Evolutionary conservation across 495 filamentous ascomycete genomes (phyloP), one percentile per base, ranked within the genome.

Genomic region (Lindgomyces ingoldianus): DNA sequence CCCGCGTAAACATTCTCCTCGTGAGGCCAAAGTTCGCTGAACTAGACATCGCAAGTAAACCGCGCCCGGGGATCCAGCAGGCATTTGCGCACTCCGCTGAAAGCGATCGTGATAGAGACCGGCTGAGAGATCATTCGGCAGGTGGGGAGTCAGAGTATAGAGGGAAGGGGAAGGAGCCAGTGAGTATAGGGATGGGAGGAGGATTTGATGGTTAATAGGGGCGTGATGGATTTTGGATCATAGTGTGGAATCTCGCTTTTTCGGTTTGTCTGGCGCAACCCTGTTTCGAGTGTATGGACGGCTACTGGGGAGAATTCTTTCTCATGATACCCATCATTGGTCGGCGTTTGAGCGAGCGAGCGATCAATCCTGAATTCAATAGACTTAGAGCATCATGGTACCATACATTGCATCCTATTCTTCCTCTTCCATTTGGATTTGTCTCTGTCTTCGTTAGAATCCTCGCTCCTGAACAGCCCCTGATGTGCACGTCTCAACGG

Each of bases 1-100:
- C 93, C 19, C 83, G 91, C 73, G 75, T 96, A 68, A 98, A 98
- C 70, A 91, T 93, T 65, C 85, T 88, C 71, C 84, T 94, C 41
- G 95, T 92, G 3, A 79, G 90, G 33, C 84, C 88, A 67, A 89
- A 89, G 62, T 97, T 98, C 75, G 86, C 73, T 2, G 74, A 78
- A 39, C 68, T 78, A 4, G 75, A 78, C 59, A 75, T 76, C 18
- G 65, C 69, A 22, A 68, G 42, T 45, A 69, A 67, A 45, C 64
- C 68, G 33, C 41, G 68, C 16, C 58, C 68, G 29, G 67, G 53
- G 3, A 62, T 69, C 3, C 65, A 69, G 39, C 65, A 71, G 52
- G 68, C 64, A 3, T 67, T 69, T 58, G 62, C 67, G 44, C 60
- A 64, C 47, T 54, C 46, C 1, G 65, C 53, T 8, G 65, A 64